A percentile compares a stretch with the other conserved stretches of the same genome.
phyloP scores from a whole-genome alignment of 2,329 filamentous ascomycete species.

The Aspergillus sp. region DNA sequence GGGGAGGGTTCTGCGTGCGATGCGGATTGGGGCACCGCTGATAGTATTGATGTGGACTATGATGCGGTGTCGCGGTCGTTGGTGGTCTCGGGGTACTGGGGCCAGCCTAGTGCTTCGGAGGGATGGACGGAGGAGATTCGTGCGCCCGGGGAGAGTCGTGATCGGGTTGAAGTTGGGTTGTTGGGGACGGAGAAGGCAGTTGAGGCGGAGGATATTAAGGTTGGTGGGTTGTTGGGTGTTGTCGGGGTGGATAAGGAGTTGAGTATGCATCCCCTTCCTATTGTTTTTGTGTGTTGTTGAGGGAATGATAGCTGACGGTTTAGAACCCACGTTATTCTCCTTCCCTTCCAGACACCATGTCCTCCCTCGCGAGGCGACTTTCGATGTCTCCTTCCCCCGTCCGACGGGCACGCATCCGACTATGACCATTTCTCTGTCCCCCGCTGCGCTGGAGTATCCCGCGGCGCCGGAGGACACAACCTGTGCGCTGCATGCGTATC shows the following conservation, averaged over 20 bases:
- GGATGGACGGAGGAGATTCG: constrained; percentile 53
- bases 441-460: constrained; percentile 51
- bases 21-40: constrained; percentile 54
- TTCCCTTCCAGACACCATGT: constrained; percentile 78
- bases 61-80: constrained; percentile 68
- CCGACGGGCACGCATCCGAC: constrained; percentile 85
- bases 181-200: constrained; percentile 62
- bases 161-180: constrained; percentile 78
- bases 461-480: constrained; percentile 50
- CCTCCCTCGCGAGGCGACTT: constrained; percentile 53
- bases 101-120: constrained; percentile 29
- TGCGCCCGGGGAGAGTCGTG: constrained; percentile 30
- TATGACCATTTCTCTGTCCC: constrained; percentile 66
- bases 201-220: constrained; percentile 72
- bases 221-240: constrained; percentile 77
- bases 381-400: constrained; percentile 63
- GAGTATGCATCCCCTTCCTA: constrained; percentile 43
- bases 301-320: constrained; percentile 13
- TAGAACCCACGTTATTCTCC: constrained; percentile 75
- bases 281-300: background rate
- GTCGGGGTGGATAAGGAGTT: constrained; percentile 73
- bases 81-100: constrained; percentile 67
- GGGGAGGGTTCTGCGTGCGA: constrained; percentile 53
- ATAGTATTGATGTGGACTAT: constrained; percentile 75
- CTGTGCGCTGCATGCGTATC: constrained; percentile 75